Base-by-base conservation (phyloP, 371 early-diverging fungal genomes). In the Rhizopus delemar region DNA sequence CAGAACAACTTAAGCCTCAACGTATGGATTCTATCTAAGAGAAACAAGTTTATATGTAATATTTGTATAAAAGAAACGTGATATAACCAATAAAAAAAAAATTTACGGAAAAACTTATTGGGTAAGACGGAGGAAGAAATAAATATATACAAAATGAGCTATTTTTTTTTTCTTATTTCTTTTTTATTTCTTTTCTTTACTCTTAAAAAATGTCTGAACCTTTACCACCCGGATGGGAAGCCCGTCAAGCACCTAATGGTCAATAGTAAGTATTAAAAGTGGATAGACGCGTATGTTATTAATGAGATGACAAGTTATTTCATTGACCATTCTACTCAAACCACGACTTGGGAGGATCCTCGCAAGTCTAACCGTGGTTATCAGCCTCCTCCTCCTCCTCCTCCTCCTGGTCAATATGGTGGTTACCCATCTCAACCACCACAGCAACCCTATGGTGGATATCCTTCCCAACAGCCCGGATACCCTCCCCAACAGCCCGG, bases 321-420 rank as follows among this genome's bases (percentile, higher is more conserved):
- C 62, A 83, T 86, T 51, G 77, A 86, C 60, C 82, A 85, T 52
- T 72, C 70, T 55, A 77, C 70, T 22, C 71, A 78, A 53, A 69
- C 58, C 43, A 86, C 87, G 11, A 78, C 84, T 5, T 87, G 87
- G 87, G 88, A 87, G 58, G 90, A 78, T 49, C 78, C 78, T 32
- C 75, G 78, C 13, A 34, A 46, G 9, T 16, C 49, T 8, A 54
- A 45, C n/a, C 22, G 48, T 22, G 53, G 57, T 36, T 64, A 59
- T 41, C 38, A 35, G 8, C 46, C 39, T 2, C 56, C 33, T 12
- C 57, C 60, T 57, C 50, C 63, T n/a, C n/a, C 22, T 22, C 22
- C 22, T 29, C 13, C 33, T 28, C 15, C 31, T 32, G 51, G 32
- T 16, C 41, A 41, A 6, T 41, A 56, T 32, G 52, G 57, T 39